Evolutionary conservation across 352 stramenopile genomes (phyloP).

Genomic region (Phytophthora ramorum): DNA sequence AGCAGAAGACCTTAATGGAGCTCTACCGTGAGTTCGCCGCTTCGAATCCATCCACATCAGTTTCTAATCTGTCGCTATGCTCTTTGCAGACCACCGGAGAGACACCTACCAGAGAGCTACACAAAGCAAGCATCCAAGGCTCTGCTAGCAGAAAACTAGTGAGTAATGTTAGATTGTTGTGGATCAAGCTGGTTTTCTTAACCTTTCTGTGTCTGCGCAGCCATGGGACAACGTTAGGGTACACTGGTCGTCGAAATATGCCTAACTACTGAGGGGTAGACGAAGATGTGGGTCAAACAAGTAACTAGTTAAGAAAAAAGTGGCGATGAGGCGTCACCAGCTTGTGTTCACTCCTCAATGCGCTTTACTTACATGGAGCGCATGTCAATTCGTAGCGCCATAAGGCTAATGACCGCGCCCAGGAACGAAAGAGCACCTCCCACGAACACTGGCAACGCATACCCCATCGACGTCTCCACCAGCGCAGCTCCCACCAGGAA

Average conservation of each 20-base stretch:
- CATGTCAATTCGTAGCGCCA: constrained; percentile 78
- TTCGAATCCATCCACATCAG: neutral
- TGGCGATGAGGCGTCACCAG: constrained; percentile 5
- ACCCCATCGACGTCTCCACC: constrained; percentile 69
- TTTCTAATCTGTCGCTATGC: neutral
- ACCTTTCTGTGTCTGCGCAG: constrained; percentile 19
- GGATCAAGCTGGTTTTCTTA: neutral
- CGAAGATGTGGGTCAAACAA: neutral
- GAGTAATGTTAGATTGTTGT: constrained; percentile 26
- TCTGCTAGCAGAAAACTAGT: constrained; percentile 76
- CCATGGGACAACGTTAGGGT: constrained; percentile 46
- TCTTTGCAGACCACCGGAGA: constrained; percentile 44
- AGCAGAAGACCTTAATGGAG: constrained; percentile 51
- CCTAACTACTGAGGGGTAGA: constrained; percentile 12
- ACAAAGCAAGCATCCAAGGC: constrained; percentile 62
- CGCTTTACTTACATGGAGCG: constrained; percentile 61
- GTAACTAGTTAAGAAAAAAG: constrained; percentile 14
- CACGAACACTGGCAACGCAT: constrained; percentile 69
- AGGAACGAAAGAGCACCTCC: constrained; percentile 71
- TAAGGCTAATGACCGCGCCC: constrained; percentile 62
- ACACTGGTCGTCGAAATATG: constrained; percentile 53
- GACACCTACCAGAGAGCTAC: constrained; percentile 63
- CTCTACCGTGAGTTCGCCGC: constrained; percentile 41
- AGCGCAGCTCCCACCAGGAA: constrained; percentile 64
- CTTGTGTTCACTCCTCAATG: neutral